A percentile compares a stretch with the other conserved stretches of the same genome.
Conservation (phyloP, 2,329 filamentous ascomycete genomes). For the Pseudogymnoascus sp. region DNA sequence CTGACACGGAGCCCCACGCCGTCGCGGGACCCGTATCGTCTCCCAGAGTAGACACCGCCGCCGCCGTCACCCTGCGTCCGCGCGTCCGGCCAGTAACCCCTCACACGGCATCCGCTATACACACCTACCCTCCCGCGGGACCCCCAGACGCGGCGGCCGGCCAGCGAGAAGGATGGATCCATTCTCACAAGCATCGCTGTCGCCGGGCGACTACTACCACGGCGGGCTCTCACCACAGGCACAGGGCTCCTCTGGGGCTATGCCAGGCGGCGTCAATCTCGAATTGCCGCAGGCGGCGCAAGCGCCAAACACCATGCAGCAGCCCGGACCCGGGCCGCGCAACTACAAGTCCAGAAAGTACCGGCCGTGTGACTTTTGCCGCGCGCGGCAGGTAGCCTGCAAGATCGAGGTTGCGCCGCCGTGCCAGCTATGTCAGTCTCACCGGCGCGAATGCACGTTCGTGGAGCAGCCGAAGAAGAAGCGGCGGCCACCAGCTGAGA, state of each 20-base stretch:
- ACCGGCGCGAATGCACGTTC: constrained; percentile 37
- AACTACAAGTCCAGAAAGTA: constrained; percentile 27
- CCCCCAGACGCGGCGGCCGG: not conserved
- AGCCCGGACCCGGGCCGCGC: constrained; percentile 20
- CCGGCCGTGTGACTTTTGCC: constrained; percentile 39
- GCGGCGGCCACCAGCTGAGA: not conserved
- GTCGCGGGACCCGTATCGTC: not conserved
- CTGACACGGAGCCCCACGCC: not conserved
- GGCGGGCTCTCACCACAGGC: not conserved
- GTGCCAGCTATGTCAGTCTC: constrained; percentile 35
- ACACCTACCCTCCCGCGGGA: not conserved
- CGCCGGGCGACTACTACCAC: not conserved
- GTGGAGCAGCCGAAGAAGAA: constrained; percentile 32
- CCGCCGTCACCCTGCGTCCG: not conserved
- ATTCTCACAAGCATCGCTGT: not conserved
- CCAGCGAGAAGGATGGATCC: not conserved
- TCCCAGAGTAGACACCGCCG: not conserved
- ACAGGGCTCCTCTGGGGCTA: not conserved
- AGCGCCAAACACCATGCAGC: not conserved
- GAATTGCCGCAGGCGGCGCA: not conserved
- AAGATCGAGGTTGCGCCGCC: constrained; percentile 35
- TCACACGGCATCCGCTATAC: not conserved
- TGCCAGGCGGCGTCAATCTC: not conserved
- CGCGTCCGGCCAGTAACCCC: not conserved
- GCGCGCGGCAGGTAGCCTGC: constrained; percentile 37